Base-by-base conservation (phyloP, 2,329 filamentous ascomycete species). In the Venturia aucupariae region DNA sequence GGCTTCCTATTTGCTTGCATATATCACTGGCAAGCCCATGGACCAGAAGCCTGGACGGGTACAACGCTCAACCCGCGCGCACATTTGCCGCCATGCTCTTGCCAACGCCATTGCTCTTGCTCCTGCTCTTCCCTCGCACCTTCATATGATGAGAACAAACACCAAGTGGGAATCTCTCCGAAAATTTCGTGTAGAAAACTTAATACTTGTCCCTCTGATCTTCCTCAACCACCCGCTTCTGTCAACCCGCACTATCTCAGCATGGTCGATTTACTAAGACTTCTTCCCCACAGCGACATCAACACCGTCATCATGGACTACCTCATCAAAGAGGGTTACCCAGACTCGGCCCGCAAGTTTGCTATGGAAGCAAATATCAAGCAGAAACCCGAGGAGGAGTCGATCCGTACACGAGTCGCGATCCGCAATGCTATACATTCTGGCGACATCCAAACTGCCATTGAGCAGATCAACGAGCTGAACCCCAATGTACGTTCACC, bases 121-220 rank as follows among this genome's bases (percentile, higher is more conserved):
- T 4, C 4, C 10, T 38, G 64, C 61, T 39, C 64, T 59, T 67
- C 71, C 68, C 71, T 72, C 72, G 70, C 75, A 72, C 71, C 72
- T 79, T 71, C 81, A 86, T 82, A 96, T 96, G 92, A 95, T 90
- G 84, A 74, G 81, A 48, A 83, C 79, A 79, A 80, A 83, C 87
- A 87, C 88, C 95, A 96, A 84, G 86, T 99, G 94, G 94, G 94
- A 99, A 99, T 99, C 94, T 99, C 95, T 99, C 94, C 89, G 90
- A 97, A 63, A 90, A 84, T 85, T 78, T 81, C 78, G 84, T 99
- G 94, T 90, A 88, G 94, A 99, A 86, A 91, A 86, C 77, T 82
- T 76, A 82, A 87, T 90, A 87, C 86, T 88, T 89, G 86, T 86
- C 79, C 83, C 83, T 86, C 86, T 88, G 86, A 89, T 65, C 24